Percentiles rank a stretch among this genome's conserved stretches.
phyloP scores from a whole-genome alignment of 768 basidiomycete species.

The Rhodotorula taiwanensis region DNA sequence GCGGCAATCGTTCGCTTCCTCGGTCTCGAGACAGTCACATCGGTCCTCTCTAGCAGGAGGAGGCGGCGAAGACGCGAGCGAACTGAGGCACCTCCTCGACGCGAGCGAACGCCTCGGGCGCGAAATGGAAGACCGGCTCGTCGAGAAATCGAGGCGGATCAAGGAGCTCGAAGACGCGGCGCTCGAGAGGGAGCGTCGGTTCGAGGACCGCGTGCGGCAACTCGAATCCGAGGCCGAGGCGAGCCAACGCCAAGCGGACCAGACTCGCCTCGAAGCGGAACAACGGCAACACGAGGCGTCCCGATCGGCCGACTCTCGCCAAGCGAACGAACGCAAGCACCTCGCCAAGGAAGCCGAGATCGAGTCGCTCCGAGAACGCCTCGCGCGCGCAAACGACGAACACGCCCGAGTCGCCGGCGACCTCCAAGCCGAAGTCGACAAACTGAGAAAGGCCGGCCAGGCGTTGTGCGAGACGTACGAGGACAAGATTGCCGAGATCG shows the following conservation, averaged over 20 bases:
- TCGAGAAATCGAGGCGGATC: constrained; percentile 42
- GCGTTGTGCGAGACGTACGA: constrained; percentile 93
- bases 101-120: constrained; percentile 33
- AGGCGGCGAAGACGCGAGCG: constrained; percentile 42
- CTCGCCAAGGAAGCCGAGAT: constrained; percentile 55
- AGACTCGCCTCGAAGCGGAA: constrained; percentile 20
- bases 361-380: constrained; percentile 51
- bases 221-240: constrained; percentile 12
- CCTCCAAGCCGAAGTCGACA: constrained; percentile 66
- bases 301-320: constrained; percentile 20
- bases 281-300: no score
- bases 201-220: constrained; percentile 50
- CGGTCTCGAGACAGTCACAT: constrained; percentile 23
- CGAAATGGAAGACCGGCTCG: constrained; percentile 46
- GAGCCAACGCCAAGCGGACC: constrained; percentile 28
- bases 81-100: constrained; percentile 37
- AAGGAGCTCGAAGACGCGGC: constrained; percentile 47
- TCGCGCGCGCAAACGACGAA: constrained; percentile 49
- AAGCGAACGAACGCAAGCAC: constrained; percentile 17
- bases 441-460: constrained; percentile 80
- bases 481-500: constrained; percentile 66
- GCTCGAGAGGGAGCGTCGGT: constrained; percentile 54
- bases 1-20: constrained; percentile 31
- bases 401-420: constrained; percentile 60
- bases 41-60: constrained; percentile 52